Evolutionary conservation across 805 yeast genomes (phyloP).

Genomic region (Wickerhamomyces xylosicus): DNA sequence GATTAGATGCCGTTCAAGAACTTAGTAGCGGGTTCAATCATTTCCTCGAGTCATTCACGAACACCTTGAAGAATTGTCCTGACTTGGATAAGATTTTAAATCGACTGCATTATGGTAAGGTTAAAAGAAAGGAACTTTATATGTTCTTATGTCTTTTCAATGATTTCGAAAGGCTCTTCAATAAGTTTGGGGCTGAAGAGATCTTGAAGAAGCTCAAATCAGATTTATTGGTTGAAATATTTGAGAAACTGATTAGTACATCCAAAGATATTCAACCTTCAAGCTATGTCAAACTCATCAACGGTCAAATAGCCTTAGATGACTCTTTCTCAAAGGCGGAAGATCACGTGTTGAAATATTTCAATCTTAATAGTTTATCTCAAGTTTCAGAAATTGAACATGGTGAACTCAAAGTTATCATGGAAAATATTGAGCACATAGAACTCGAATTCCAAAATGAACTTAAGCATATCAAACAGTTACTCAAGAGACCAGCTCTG

Average conservation of each 20-base stretch:
- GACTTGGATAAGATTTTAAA: slow-evolving; percentile 53
- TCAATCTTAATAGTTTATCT: slow-evolving; percentile 24
- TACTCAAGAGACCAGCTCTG: slow-evolving; percentile 46
- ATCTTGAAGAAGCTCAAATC: slow-evolving; percentile 18
- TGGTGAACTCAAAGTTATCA: slow-evolving; percentile 28
- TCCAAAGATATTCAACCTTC: slow-evolving; percentile 23
- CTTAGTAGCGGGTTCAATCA: slow-evolving; percentile 29
- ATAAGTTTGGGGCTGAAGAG: slow-evolving; percentile 19
- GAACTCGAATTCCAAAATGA: slow-evolving; percentile 43
- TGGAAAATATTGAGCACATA: slow-evolving; percentile 32
- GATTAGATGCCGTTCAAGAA: slow-evolving; percentile 53
- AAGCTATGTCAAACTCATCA: slow-evolving; percentile 37
- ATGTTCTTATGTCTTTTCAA: slow-evolving; percentile 33
- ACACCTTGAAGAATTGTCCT: slow-evolving; percentile 26
- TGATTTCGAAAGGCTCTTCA: slow-evolving; percentile 21
- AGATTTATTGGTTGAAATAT: slow-evolving; percentile 25
- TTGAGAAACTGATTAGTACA: slow-evolving; percentile 27
- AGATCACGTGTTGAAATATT: slow-evolving; percentile 34
- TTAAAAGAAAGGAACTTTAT: slow-evolving; percentile 51
- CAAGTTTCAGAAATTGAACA: slow-evolving; percentile 21
- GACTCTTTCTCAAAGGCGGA: slow-evolving; percentile 28
- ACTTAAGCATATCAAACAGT: slow-evolving; percentile 31
- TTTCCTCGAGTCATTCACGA: slow-evolving; percentile 26
- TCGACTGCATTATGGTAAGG: slow-evolving; percentile 48
- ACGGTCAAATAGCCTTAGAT: slow-evolving; percentile 36